A percentile compares a stretch with the other conserved stretches of the same genome.
phyloP scores from a whole-genome alignment of 768 basidiomycete species.

The Coprinopsis marcescibilis region DNA sequence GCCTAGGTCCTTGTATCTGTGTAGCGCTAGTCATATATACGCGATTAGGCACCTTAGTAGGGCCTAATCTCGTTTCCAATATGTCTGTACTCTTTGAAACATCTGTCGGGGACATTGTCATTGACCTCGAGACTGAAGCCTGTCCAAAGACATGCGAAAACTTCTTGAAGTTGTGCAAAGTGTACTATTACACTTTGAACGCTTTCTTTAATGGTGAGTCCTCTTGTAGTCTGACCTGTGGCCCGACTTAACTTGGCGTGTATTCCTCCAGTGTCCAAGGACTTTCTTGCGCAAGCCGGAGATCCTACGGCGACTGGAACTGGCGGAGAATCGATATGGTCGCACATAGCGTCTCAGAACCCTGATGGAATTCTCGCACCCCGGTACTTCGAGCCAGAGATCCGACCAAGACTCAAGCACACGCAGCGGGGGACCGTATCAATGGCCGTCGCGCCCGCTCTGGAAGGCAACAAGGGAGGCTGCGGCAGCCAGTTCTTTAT shows the following conservation, averaged over 20 bases:
- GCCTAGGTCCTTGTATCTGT: no score
- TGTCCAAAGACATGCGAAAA: conserved; percentile 93
- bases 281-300: conserved; percentile 95
- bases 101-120: conserved; percentile 92
- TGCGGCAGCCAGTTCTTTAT: conserved; percentile 97
- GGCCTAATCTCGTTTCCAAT: no score
- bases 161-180: conserved; percentile 96
- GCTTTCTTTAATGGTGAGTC: conserved; percentile 95
- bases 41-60: no score
- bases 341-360: conserved; percentile 53
- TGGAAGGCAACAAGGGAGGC: conserved; percentile 57
- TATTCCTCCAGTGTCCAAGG: conserved; percentile 93
- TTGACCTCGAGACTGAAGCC: conserved; percentile 86
- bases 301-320: conserved; percentile 94
- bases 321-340: conserved; percentile 89
- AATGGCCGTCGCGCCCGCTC: conserved; percentile 91
- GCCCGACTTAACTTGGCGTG: no score
- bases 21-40: no score
- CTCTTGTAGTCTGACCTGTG: no score
- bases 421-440: conserved; percentile 82
- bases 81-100: conserved; percentile 99
- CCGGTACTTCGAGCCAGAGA: conserved; percentile 88
- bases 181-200: conserved; percentile 94
- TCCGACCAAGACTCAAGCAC: conserved; percentile 81
- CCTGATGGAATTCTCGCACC: conserved; percentile 32